Evolutionary conservation across 2,329 filamentous ascomycete species (phyloP).

Genomic region (Monilinia fructigena): DNA sequence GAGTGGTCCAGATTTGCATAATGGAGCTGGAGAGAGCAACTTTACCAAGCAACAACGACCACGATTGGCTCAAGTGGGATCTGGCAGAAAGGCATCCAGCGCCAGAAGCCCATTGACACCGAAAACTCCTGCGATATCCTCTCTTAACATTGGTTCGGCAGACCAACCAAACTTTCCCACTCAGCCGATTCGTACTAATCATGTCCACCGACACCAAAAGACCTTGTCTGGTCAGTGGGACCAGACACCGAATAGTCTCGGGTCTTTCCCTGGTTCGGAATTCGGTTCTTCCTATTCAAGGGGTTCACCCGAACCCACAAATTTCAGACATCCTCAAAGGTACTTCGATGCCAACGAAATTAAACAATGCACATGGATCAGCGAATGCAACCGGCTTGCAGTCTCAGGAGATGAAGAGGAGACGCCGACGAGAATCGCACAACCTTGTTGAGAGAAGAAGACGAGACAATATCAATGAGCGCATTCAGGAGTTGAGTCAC

Average conservation of each 20-base stretch:
- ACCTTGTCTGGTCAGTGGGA: conserved; percentile 88
- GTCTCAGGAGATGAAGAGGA: conserved; percentile 89
- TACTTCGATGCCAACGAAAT: conserved; percentile 87
- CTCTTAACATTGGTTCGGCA: conserved; percentile 63
- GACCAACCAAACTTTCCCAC: conserved; percentile 70
- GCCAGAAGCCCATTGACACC: conserved; percentile 79
- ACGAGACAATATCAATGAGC: conserved; percentile 97
- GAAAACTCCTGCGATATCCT: conserved; percentile 74
- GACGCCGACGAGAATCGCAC: conserved; percentile 87
- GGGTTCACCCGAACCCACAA: conserved; percentile 64
- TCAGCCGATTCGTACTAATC: conserved; percentile 73
- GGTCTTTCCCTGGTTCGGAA: conserved; percentile 84
- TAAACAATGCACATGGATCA: conserved; percentile 48
- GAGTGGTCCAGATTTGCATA: conserved; percentile 50
- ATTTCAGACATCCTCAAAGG: conserved; percentile 89
- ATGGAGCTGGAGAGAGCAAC: conserved; percentile 46
- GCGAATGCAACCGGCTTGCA: conserved; percentile 50
- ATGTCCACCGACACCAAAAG: conserved; percentile 69
- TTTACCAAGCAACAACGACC: conserved; percentile 58
- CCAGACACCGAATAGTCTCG: conserved; percentile 77
- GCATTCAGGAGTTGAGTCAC: conserved; percentile 93
- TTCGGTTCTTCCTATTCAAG: conserved; percentile 79
- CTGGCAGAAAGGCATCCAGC: conserved; percentile 68
- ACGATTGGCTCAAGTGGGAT: conserved; percentile 61
- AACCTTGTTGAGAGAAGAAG: conserved; percentile 93